Conservation (phyloP, 768 basidiomycete species). For the Hemileccinum impolitum region DNA sequence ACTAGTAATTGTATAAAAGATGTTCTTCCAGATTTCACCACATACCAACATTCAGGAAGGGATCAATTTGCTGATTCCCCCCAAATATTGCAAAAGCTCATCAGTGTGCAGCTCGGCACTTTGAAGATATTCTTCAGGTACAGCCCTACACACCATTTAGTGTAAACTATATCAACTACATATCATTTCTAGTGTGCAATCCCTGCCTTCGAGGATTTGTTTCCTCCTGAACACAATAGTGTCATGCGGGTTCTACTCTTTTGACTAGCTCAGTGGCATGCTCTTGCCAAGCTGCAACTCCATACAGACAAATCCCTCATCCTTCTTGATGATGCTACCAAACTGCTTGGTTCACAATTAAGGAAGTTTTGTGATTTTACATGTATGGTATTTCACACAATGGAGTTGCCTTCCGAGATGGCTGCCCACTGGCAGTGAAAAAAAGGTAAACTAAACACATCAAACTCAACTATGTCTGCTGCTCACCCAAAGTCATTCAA, state of each 20-base stretch:
- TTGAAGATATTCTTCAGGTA: conserved; percentile 43
- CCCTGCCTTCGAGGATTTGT: conserved; percentile 31
- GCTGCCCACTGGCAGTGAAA: conserved; percentile 14
- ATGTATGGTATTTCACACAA: conserved; percentile 23
- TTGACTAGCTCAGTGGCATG: conserved; percentile 32
- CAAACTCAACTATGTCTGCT: background rate
- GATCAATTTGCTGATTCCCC: conserved; percentile 35
- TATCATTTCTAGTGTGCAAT: conserved; percentile 31
- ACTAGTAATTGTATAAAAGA: background rate
- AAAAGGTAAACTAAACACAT: background rate
- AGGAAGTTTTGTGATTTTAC: conserved; percentile 25
- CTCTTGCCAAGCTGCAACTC: conserved; percentile 31
- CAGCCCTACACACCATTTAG: too few species aligned
- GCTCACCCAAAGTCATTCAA: conserved; percentile 24
- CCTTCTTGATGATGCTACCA: conserved; percentile 16
- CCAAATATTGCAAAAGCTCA: conserved; percentile 35
- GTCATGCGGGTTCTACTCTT: conserved; percentile 22
- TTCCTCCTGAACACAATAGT: conserved; percentile 23
- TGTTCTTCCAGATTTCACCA: conserved; percentile 10
- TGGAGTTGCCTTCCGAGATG: conserved; percentile 22
- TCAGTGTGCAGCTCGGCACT: conserved; percentile 37
- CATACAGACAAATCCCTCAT: conserved; percentile 29
- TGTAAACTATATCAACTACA: background rate
- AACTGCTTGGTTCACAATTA: conserved; percentile 12
- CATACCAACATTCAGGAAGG: conserved; percentile 22